Percentiles rank a stretch among this genome's conserved stretches.
Evolutionary conservation across 805 yeast genomes (phyloP).

Genomic region (Debaryomyces prosopidis): DNA sequence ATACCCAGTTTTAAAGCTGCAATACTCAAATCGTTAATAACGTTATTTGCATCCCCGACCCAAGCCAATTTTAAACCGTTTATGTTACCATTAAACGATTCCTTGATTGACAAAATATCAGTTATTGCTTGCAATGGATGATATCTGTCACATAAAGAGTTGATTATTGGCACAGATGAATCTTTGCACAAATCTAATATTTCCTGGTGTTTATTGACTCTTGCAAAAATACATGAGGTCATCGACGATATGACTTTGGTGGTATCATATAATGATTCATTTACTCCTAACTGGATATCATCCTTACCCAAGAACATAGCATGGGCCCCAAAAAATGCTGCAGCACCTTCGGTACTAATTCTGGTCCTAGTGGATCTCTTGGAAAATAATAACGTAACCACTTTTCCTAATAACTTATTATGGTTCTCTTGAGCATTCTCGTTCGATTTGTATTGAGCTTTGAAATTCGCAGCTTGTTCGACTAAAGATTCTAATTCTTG

Average conservation of each 20-base stretch:
- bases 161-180: slow-evolving; percentile 83
- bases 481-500: slow-evolving; percentile 68
- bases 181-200: slow-evolving; percentile 69
- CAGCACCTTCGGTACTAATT: slow-evolving; percentile 87
- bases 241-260: slow-evolving; percentile 85
- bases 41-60: slow-evolving; percentile 96
- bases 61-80: slow-evolving; percentile 74
- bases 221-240: slow-evolving; percentile 88
- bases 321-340: slow-evolving; percentile 82
- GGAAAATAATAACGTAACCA: slow-evolving; percentile 75
- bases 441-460: slow-evolving; percentile 55
- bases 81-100: slow-evolving; percentile 50
- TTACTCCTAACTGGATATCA: slow-evolving; percentile 90
- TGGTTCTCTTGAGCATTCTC: slow-evolving; percentile 32
- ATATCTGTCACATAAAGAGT: slow-evolving; percentile 81
- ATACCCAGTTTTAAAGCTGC: slow-evolving; percentile 82
- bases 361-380: slow-evolving; percentile 92
- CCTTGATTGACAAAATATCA: slow-evolving; percentile 78
- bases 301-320: slow-evolving; percentile 92
- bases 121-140: slow-evolving; percentile 93
- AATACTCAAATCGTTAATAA: slow-evolving; percentile 82
- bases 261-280: slow-evolving; percentile 83
- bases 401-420: slow-evolving; percentile 64
- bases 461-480: slow-evolving; percentile 64
- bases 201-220: slow-evolving; percentile 79